phyloP scores from a whole-genome alignment of 1,284 basidiomycete genomes.

The Fomitopsis pinicola region DNA sequence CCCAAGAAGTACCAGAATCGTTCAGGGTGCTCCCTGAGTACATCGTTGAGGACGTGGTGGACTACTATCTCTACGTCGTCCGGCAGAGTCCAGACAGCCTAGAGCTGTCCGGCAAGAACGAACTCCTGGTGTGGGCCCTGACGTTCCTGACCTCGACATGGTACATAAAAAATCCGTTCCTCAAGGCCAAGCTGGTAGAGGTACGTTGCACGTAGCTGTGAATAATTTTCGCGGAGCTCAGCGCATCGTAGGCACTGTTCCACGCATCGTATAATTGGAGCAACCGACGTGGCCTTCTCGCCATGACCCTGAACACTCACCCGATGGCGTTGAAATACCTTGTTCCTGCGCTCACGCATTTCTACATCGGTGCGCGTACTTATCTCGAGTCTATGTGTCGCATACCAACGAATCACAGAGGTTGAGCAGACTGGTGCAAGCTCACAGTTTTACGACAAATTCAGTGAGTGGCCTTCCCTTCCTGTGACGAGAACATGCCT shows the following conservation, averaged over 20 bases:
- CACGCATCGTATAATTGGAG: constrained; percentile 79
- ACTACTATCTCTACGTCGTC: constrained; percentile 82
- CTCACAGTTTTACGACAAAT: constrained; percentile 98
- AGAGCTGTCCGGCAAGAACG: constrained; percentile 78
- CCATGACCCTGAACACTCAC: constrained; percentile 81
- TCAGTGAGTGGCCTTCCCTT: constrained; percentile 55
- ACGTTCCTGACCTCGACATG: constrained; percentile 92
- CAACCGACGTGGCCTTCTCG: constrained; percentile 75
- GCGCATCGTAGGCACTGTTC: constrained; percentile 68
- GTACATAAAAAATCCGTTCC: constrained; percentile 98
- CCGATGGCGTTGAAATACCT: constrained; percentile 84
- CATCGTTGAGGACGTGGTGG: constrained; percentile 91
- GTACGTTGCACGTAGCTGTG: constrained; percentile 33
- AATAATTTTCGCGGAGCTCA: neutral
- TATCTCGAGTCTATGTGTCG: neutral
- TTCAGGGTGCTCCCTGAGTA: constrained; percentile 95
- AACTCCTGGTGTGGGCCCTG: constrained; percentile 86
- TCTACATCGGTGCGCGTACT: constrained; percentile 79
- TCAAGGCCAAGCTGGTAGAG: constrained; percentile 97
- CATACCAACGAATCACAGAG: constrained; percentile 46
- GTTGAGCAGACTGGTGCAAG: constrained; percentile 97
- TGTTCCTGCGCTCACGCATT: constrained; percentile 90
- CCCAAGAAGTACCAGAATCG: constrained; percentile 76
- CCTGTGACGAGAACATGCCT: neutral
- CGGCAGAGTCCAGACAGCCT: constrained; percentile 78